Conservation (phyloP, 306 rosid species). For the Mimosa bimucronata region DNA sequence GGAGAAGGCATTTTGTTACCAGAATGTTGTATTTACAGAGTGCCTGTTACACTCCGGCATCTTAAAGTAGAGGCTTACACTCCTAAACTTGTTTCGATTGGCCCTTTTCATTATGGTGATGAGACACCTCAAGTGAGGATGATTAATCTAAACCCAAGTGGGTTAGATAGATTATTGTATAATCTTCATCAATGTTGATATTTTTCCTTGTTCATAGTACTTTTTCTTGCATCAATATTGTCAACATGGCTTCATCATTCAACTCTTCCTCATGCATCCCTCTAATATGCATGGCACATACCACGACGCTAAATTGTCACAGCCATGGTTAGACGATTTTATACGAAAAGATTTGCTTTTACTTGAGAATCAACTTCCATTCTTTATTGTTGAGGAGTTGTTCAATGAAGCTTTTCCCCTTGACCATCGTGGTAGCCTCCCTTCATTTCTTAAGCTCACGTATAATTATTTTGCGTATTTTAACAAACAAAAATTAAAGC, state of each 20-base stretch:
- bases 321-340: background rate
- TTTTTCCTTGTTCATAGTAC: too few species aligned
- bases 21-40: background rate
- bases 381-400: background rate
- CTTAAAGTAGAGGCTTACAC: background rate
- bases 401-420: background rate
- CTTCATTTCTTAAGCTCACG: background rate
- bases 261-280: background rate
- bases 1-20: background rate
- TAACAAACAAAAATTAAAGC: background rate
- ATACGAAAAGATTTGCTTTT: background rate
- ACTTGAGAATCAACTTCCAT: background rate
- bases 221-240: too few species aligned
- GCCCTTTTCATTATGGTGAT: background rate
- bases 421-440: background rate
- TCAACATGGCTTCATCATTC: background rate
- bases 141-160: too few species aligned
- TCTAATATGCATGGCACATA: background rate
- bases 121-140: too few species aligned
- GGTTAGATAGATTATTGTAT: too few species aligned
- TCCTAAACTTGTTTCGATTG: background rate
- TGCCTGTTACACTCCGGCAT: background rate
- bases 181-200: too few species aligned
- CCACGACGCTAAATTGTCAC: background rate
- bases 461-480: rapidly evolving